A percentile compares a stretch with the other conserved stretches of the same genome.
Evolutionary conservation across 2,329 filamentous ascomycete genomes (phyloP).

Genomic region (Alternaria hordeiaustralica): DNA sequence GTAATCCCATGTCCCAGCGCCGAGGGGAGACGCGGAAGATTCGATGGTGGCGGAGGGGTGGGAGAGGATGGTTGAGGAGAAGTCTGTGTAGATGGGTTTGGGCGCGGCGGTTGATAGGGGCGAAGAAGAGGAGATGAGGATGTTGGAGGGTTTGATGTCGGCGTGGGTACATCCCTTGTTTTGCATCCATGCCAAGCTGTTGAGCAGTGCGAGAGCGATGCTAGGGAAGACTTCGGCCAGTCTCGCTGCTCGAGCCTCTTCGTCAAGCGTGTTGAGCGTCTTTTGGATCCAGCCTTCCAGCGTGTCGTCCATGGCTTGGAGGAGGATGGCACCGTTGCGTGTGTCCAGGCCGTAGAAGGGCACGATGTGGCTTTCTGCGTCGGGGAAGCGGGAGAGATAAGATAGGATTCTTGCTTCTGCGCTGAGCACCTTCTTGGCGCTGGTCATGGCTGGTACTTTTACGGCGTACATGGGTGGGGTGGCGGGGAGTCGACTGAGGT

Average conservation of each 20-base stretch:
- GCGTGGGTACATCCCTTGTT: conserved; percentile 49
- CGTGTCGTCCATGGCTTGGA: conserved; percentile 42
- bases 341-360: conserved; percentile 44
- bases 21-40: conserved; percentile 34
- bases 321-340: conserved; percentile 38
- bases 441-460: conserved; percentile 40
- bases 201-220: conserved; percentile 50
- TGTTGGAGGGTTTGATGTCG: conserved; percentile 58
- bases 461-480: conserved; percentile 40
- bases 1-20: conserved; percentile 57
- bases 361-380: conserved; percentile 33
- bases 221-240: conserved; percentile 49
- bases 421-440: conserved; percentile 39
- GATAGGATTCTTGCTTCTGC: conserved; percentile 44
- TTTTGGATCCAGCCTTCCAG: conserved; percentile 42
- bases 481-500: conserved; percentile 9
- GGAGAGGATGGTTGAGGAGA: conserved; percentile 48
- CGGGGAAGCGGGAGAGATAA: conserved; percentile 37
- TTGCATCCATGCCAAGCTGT: conserved; percentile 53
- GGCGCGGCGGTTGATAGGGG: conserved; percentile 11
- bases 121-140: conserved; percentile 52
- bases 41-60: conserved; percentile 11
- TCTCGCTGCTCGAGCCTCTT: conserved; percentile 38
- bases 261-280: conserved; percentile 36
- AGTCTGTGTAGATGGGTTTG: conserved; percentile 51